Percentiles rank a stretch among this genome's conserved stretches.
Evolutionary conservation across 2,329 filamentous ascomycete genomes (phyloP).

Genomic region (Blastomyces emzantsi): DNA sequence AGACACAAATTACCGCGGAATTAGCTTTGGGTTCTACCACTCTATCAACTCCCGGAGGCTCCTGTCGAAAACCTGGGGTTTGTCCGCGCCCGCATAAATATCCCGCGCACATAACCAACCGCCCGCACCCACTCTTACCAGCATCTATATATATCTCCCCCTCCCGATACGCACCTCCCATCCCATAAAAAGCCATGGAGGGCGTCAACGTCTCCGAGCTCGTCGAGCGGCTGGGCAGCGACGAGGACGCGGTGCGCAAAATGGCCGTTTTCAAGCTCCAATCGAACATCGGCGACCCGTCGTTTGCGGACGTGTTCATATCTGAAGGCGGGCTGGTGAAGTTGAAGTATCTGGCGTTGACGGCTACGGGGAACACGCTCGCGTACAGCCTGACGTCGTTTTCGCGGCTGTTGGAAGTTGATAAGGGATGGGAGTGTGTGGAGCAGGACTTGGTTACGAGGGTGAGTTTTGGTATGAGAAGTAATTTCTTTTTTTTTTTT

Average conservation of each 20-base stretch:
- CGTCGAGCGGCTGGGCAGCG: slow-evolving; percentile 50
- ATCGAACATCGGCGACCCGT: slow-evolving; percentile 86
- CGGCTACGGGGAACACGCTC: slow-evolving; percentile 82
- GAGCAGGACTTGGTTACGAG: slow-evolving; percentile 48
- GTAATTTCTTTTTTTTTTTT: background rate
- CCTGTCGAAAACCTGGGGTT: background rate
- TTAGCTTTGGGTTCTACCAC: background rate
- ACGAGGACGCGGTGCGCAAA: slow-evolving; percentile 85
- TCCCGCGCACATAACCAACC: background rate
- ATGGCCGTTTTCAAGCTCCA: slow-evolving; percentile 99
- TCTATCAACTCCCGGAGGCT: background rate
- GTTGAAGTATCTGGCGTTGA: slow-evolving; percentile 73
- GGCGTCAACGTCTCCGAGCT: slow-evolving; percentile 49
- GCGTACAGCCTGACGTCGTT: slow-evolving; percentile 91
- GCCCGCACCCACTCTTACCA: background rate
- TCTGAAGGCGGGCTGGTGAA: slow-evolving; percentile 75
- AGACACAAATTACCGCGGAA: background rate
- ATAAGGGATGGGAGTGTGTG: slow-evolving; percentile 85
- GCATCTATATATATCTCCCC: background rate
- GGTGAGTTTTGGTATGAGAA: slow-evolving; percentile 35
- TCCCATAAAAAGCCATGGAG: slow-evolving; percentile 37
- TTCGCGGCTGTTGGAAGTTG: slow-evolving; percentile 79
- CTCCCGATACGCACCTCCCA: background rate
- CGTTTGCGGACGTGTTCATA: slow-evolving; percentile 95
- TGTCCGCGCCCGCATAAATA: background rate